A percentile compares a stretch with the other conserved stretches of the same genome.
Evolutionary conservation across 352 stramenopile species (phyloP).

Genomic region (Elongisporangium anandrum): DNA sequence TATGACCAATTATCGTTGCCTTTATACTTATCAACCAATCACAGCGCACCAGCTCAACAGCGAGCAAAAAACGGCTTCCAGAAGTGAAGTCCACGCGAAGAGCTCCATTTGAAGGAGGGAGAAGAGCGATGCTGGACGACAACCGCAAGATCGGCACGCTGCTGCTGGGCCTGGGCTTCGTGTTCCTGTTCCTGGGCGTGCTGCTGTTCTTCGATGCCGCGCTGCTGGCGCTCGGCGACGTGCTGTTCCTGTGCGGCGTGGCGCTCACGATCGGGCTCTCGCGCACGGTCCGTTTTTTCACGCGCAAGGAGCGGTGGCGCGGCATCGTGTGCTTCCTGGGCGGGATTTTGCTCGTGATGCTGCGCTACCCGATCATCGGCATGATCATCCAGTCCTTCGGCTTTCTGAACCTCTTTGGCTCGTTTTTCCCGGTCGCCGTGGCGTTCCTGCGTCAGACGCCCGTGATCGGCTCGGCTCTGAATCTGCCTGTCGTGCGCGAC

Average conservation of each 20-base stretch:
- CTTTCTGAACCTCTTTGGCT: slow-evolving; percentile 95
- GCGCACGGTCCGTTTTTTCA: slow-evolving; percentile 94
- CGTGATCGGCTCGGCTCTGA: slow-evolving; percentile 87
- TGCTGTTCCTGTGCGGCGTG: slow-evolving; percentile 92
- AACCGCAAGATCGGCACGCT: slow-evolving; percentile 96
- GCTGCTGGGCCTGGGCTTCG: slow-evolving; percentile 89
- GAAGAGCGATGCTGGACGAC: slow-evolving; percentile 74
- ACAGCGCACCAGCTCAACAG: not conserved
- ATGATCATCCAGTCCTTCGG: slow-evolving; percentile 94
- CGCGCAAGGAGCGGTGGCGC: slow-evolving; percentile 88
- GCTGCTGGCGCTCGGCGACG: slow-evolving; percentile 91
- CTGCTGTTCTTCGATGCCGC: slow-evolving; percentile 94
- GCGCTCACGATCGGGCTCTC: slow-evolving; percentile 93
- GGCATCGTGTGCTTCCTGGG: slow-evolving; percentile 94
- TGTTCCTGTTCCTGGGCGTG: slow-evolving; percentile 91
- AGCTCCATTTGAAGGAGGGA: slow-evolving; percentile 1
- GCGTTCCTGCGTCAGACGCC: slow-evolving; percentile 91
- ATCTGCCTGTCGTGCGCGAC: slow-evolving; percentile 76
- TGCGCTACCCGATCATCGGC: slow-evolving; percentile 90
- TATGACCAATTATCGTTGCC: not conserved
- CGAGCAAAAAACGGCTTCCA: not conserved
- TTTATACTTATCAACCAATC: not conserved
- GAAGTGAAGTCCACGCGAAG: not conserved
- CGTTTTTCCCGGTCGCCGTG: slow-evolving; percentile 94
- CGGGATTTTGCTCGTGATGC: slow-evolving; percentile 90